These are phyloP conservation scores for Phytophthora meadii DNA, from an alignment of 352 stramenopile genomes.

Conservation along the genomic window DNA sequence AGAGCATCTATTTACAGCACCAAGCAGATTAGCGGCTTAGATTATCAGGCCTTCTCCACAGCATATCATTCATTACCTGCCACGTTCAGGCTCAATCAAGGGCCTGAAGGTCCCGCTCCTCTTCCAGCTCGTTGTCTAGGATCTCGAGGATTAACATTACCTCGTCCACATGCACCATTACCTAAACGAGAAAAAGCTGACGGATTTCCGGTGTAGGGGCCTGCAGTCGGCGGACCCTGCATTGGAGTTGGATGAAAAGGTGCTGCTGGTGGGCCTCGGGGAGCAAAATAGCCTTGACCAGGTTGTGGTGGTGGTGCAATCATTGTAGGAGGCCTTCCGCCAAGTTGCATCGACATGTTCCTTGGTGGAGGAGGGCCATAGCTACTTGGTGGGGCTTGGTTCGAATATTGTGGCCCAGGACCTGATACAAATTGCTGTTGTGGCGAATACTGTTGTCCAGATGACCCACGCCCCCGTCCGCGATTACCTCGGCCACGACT, in stretches of 20 bases:
- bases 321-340: constrained; percentile 10
- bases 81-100: constrained; percentile 15
- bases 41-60: constrained; percentile 8
- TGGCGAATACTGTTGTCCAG: constrained; percentile 26
- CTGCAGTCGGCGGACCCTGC: constrained; percentile 10
- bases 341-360: constrained; percentile 29
- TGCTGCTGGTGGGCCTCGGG: constrained; percentile 19
- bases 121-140: constrained; percentile 43
- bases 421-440: constrained; percentile 24
- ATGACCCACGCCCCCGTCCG: constrained; percentile 35
- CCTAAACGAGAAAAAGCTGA: constrained; percentile 23
- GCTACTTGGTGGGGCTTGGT: constrained; percentile 24
- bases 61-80: constrained; percentile 5
- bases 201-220: constrained; percentile 18
- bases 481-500: constrained; percentile 41
- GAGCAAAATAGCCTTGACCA: constrained; percentile 24
- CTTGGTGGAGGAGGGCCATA: constrained; percentile 28
- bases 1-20: constrained; percentile 40
- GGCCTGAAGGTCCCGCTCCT: constrained; percentile 16
- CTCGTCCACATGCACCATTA: constrained; percentile 27
- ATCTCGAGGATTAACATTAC: constrained; percentile 43
- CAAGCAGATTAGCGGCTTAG: constrained; percentile 13
- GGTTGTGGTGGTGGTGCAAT: constrained; percentile 7
- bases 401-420: constrained; percentile 25
- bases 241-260: constrained; percentile 22